phyloP scores from a whole-genome alignment of 2,329 filamentous ascomycete genomes.

The Cladosporium sp. region DNA sequence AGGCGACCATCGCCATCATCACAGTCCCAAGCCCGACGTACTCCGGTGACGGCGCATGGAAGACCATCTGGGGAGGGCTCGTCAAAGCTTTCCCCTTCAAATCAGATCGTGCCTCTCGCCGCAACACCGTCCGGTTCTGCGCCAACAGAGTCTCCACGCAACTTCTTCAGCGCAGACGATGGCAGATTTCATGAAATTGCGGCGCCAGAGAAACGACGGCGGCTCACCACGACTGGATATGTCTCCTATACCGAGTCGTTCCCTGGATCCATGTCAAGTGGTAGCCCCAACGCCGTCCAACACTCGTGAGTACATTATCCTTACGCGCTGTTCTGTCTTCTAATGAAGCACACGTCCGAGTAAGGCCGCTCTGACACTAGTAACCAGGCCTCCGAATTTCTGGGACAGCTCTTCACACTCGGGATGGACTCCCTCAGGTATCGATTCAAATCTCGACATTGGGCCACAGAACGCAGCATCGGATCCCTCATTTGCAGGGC shows the following conservation, averaged over 20 bases:
- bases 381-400: conserved; percentile 14
- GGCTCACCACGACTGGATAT: conserved; percentile 1
- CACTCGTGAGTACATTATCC: background rate
- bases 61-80: background rate
- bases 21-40: background rate
- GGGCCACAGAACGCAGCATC: conserved; percentile 10
- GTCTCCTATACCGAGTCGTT: conserved; percentile 6
- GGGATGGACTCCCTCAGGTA: conserved; percentile 18
- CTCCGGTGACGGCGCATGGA: background rate
- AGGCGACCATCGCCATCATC: background rate
- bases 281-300: background rate
- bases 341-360: background rate
- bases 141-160: background rate
- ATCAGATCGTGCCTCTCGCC: background rate
- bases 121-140: conserved; percentile 1
- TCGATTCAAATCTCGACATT: conserved; percentile 3
- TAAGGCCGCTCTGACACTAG: background rate
- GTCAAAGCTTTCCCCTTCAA: conserved; percentile 7
- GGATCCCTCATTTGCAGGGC: conserved; percentile 12
- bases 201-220: conserved; percentile 5
- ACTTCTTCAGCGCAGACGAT: conserved; percentile 3
- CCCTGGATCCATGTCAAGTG: background rate
- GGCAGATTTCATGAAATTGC: conserved; percentile 5
- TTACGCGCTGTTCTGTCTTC: background rate
- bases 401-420: conserved; percentile 16